These are phyloP conservation scores for Aegilops speltoides DNA, from an alignment of 176 grass and related monocot genomes.

Conservation along the genomic window DNA sequence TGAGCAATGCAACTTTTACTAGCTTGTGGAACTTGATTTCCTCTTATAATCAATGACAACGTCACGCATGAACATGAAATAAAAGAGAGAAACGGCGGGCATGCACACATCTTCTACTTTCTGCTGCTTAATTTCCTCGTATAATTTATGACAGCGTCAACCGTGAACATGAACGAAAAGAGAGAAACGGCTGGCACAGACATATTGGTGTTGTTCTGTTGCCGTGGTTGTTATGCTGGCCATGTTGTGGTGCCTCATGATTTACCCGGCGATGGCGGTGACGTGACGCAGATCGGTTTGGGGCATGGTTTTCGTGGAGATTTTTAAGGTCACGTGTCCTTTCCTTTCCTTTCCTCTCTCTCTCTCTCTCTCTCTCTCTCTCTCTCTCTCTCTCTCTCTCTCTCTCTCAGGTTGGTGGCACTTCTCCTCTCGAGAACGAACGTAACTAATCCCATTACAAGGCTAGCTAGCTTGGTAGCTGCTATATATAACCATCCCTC, in stretches of 20 bases:
- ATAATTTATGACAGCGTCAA: background rate
- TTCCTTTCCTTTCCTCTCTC: background rate
- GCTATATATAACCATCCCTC: too few species aligned
- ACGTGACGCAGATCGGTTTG: slow-evolving; percentile 22
- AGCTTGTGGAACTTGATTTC: background rate
- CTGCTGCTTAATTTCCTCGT: background rate
- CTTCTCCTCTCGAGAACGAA: slow-evolving; percentile 20
- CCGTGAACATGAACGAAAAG: background rate
- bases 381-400: background rate
- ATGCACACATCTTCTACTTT: too few species aligned
- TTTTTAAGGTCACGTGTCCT: slow-evolving; percentile 81
- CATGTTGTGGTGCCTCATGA: too few species aligned
- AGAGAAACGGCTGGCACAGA: background rate
- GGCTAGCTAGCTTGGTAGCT: background rate
- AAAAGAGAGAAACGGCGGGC: background rate
- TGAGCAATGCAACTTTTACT: too few species aligned
- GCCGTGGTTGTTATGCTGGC: slow-evolving; percentile 26
- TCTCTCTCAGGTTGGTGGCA: slow-evolving; percentile 76
- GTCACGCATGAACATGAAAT: background rate
- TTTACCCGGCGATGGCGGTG: slow-evolving; percentile 3
- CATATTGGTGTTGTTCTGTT: background rate
- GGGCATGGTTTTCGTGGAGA: slow-evolving; percentile 60
- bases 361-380: slow-evolving; percentile 5
- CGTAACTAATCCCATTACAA: slow-evolving; percentile 68
- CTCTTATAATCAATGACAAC: too few species aligned